A percentile compares a stretch with the other conserved stretches of the same genome.
phyloP scores from a whole-genome alignment of 2,329 filamentous ascomycete genomes.

The Colletotrichum lupini region DNA sequence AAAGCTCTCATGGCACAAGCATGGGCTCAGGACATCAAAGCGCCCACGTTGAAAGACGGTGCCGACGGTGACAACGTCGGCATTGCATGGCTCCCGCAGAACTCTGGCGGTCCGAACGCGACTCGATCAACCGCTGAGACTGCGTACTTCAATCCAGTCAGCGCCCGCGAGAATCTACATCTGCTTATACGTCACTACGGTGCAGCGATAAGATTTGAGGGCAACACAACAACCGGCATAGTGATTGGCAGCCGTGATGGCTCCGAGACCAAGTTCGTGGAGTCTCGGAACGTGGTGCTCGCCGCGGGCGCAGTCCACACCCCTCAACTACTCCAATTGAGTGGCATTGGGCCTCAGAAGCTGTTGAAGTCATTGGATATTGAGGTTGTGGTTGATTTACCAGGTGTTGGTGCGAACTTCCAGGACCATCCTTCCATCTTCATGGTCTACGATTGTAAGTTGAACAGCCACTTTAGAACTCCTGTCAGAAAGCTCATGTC shows the following conservation, averaged over 20 bases:
- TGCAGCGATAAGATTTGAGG: slow-evolving; percentile 41
- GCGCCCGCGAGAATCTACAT: slow-evolving; percentile 37
- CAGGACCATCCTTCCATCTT: slow-evolving; percentile 50
- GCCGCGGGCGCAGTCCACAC: slow-evolving; percentile 62
- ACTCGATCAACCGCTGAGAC: slow-evolving; percentile 38
- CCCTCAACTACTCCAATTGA: slow-evolving; percentile 66
- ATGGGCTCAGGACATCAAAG: slow-evolving; percentile 37
- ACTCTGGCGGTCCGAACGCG: slow-evolving; percentile 36
- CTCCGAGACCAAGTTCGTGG: slow-evolving; percentile 27
- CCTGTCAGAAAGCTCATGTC: neutral
- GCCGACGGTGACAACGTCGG: slow-evolving; percentile 40
- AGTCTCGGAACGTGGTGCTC: slow-evolving; percentile 44
- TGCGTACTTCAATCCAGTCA: slow-evolving; percentile 37
- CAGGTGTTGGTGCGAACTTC: slow-evolving; percentile 50
- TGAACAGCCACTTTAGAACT: neutral
- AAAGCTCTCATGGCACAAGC: slow-evolving; percentile 30
- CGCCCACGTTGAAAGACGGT: slow-evolving; percentile 34
- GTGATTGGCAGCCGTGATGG: slow-evolving; percentile 27
- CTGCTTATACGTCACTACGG: slow-evolving; percentile 39
- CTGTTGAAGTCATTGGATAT: slow-evolving; percentile 57
- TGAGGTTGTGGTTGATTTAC: slow-evolving; percentile 63
- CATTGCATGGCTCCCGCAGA: slow-evolving; percentile 39
- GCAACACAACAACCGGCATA: slow-evolving; percentile 49
- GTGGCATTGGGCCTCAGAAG: slow-evolving; percentile 61
- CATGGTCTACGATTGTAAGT: slow-evolving; percentile 45